A percentile compares a stretch with the other conserved stretches of the same genome.
Evolutionary conservation across 306 rosid species (phyloP).

Genomic region (Castanea sativa): DNA sequence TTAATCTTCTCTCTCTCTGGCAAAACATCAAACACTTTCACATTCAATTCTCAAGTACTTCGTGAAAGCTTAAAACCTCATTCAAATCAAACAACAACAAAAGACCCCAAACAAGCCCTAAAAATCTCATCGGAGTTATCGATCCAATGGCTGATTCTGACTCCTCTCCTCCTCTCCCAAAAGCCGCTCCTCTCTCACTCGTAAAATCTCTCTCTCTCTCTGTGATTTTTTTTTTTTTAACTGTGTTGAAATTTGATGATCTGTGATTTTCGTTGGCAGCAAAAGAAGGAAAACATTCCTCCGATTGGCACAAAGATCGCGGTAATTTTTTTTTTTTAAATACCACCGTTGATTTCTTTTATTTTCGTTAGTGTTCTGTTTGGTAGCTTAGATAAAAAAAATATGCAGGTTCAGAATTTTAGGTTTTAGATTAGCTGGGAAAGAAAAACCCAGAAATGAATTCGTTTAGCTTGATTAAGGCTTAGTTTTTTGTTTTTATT

Average conservation of each 20-base stretch:
- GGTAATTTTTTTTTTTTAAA: constrained; percentile 29
- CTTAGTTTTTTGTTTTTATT: too few relatives aligned
- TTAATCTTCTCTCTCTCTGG: background rate
- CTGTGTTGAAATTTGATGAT: background rate
- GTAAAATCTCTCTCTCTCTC: constrained; percentile 20
- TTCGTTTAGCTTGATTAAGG: too few relatives aligned
- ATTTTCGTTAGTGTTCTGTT: background rate
- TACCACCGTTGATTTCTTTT: too few relatives aligned
- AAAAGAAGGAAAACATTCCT: constrained; percentile 71
- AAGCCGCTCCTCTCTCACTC: constrained; percentile 26
- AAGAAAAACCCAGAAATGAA: too few relatives aligned
- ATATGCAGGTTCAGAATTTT: background rate
- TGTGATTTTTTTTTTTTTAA: background rate
- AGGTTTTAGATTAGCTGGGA: background rate
- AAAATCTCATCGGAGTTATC: background rate
- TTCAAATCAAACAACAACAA: background rate
- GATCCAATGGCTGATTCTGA: constrained; percentile 39
- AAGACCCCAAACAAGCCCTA: background rate
- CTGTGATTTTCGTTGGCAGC: constrained; percentile 36
- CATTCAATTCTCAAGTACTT: background rate
- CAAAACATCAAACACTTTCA: background rate
- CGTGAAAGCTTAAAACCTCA: background rate
- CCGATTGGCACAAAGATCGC: constrained; percentile 68
- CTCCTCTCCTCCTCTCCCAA: constrained; percentile 28
- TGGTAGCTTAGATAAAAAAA: constrained; percentile 1